Evolutionary conservation across 2,329 filamentous ascomycete genomes (phyloP).

Genomic region (Xylaria sp.): DNA sequence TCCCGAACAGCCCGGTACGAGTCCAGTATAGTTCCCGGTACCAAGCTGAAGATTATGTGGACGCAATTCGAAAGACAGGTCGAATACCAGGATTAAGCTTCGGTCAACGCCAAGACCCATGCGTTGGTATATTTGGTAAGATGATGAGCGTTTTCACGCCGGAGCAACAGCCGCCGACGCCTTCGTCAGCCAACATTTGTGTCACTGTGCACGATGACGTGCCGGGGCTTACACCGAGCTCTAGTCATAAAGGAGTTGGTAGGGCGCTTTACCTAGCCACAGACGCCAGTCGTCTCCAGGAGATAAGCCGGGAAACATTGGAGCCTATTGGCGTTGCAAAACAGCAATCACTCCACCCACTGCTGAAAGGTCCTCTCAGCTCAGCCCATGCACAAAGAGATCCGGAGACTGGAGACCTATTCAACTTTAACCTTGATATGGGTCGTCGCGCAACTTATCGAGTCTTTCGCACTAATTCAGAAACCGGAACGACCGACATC

Average conservation of each 20-base stretch:
- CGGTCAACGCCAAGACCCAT: slow-evolving; percentile 78
- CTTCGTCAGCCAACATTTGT: slow-evolving; percentile 66
- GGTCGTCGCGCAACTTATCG: slow-evolving; percentile 70
- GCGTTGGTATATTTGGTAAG: slow-evolving; percentile 78
- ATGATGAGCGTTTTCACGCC: slow-evolving; percentile 68
- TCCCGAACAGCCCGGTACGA: slow-evolving; percentile 46
- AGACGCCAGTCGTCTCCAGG: slow-evolving; percentile 67
- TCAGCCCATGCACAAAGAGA: slow-evolving; percentile 79
- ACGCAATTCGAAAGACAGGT: slow-evolving; percentile 70
- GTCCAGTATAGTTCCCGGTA: slow-evolving; percentile 79
- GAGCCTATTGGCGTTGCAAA: slow-evolving; percentile 74
- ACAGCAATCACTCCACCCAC: slow-evolving; percentile 73
- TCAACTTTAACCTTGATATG: slow-evolving; percentile 82
- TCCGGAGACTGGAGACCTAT: slow-evolving; percentile 77
- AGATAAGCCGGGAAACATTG: slow-evolving; percentile 75
- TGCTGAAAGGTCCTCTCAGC: slow-evolving; percentile 73
- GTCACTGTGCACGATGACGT: slow-evolving; percentile 75
- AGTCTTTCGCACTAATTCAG: slow-evolving; percentile 72
- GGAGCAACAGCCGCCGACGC: slow-evolving; percentile 42
- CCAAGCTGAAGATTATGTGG: slow-evolving; percentile 72
- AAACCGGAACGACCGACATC: slow-evolving; percentile 74
- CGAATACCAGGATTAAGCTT: slow-evolving; percentile 69
- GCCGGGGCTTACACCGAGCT: slow-evolving; percentile 61
- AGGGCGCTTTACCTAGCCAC: slow-evolving; percentile 65
- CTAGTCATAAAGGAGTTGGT: slow-evolving; percentile 54